Base-by-base conservation (phyloP, 2,329 filamentous ascomycete genomes). In the Penicillium sp. region DNA sequence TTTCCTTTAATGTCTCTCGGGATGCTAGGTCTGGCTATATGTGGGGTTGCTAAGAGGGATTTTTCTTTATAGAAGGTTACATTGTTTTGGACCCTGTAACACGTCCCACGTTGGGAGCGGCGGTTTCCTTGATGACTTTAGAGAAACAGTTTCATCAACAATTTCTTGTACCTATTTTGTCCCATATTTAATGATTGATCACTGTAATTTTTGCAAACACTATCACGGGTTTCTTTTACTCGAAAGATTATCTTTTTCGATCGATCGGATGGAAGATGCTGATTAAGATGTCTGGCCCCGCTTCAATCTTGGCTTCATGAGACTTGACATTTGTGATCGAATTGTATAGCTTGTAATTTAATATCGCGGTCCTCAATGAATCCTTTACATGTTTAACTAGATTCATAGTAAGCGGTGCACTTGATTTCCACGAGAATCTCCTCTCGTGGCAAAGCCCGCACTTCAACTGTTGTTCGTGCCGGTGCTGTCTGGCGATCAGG, bases 361-460 rank as follows among this genome's bases (percentile, higher is more conserved):
- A n/a, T n/a, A 21, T 21, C 18, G 18, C 18, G 18, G 18, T 21
- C 18, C 18, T 21, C n/a, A n/a, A n/a, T n/a, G n/a, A n/a, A 34
- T 15, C 31, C 7, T 5, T 7, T n/a, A 4, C 13, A 8, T n/a
- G 31, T 34, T 5, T 34, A 6, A n/a, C 4, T n/a, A 4, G 15
- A 95, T 62, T 39, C 38, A 34, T 48, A 54, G 44, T 58, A 44
- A 10, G 43, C 54, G 2, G 56, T 60, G 47, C 58, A 64, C 47
- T 64, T 64, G 29, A 64, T 64, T 49, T 64, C 61, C 24, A 62
- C 62, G 34, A 62, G 21, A 24, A 62, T 54, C 34, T 60, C 52
- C 34, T 54, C 53, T 38, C 59, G 55, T 7, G 59, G 60, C 45
- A 64, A 50, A 26, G 60, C 60, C 45, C 59, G 51, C 15, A 63